Evolutionary conservation across 2,329 filamentous ascomycete species (phyloP).

Genomic region (Microthyrium microscopicum): DNA sequence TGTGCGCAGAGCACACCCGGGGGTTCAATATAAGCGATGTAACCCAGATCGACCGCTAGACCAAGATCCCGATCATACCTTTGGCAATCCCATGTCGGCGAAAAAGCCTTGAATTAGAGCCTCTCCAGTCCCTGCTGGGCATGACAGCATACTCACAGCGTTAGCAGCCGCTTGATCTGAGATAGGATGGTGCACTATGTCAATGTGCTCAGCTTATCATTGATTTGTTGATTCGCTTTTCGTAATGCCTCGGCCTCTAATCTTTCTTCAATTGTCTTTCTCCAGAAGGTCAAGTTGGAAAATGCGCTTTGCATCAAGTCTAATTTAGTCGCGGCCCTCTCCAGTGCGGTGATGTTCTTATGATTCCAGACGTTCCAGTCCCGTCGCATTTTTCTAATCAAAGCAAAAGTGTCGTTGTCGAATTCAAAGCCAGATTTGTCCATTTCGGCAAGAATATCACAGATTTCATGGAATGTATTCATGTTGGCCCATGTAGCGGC

Average conservation of each 20-base stretch:
- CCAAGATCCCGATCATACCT: too few species aligned
- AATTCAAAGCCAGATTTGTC: constrained; percentile 42
- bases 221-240: constrained; percentile 5
- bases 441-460: constrained; percentile 49
- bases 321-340: constrained; percentile 18
- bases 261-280: constrained; percentile 13
- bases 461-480: constrained; percentile 38
- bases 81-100: too few species aligned
- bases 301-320: constrained; percentile 19
- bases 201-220: too few species aligned
- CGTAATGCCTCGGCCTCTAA: constrained; percentile 14
- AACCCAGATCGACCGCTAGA: too few species aligned
- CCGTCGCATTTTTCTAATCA: constrained; percentile 21
- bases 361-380: constrained; percentile 14
- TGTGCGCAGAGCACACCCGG: too few species aligned
- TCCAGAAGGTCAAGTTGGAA: constrained; percentile 18
- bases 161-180: too few species aligned
- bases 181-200: too few species aligned
- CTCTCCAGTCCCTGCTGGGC: too few species aligned
- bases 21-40: too few species aligned
- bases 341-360: constrained; percentile 12
- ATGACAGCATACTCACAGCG: too few species aligned
- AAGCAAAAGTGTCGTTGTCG: constrained; percentile 29
- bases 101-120: too few species aligned
- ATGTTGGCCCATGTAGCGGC: constrained; percentile 44